Percentiles rank a stretch among this genome's conserved stretches.
Evolutionary conservation across 2,329 filamentous ascomycete genomes (phyloP).

Genomic region (Aspergillus arachidicola): DNA sequence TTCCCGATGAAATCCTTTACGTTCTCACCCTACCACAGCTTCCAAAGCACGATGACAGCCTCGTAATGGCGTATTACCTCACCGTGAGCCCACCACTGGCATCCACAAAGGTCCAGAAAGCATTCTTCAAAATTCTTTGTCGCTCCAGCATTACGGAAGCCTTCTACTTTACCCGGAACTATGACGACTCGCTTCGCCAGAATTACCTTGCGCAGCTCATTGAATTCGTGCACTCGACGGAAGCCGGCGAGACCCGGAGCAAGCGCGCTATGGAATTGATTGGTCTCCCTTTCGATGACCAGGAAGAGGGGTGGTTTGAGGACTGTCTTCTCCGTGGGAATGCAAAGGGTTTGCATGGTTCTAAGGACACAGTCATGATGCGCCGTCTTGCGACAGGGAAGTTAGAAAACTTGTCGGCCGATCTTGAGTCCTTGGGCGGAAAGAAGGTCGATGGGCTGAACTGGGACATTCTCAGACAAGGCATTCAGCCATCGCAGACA

Average conservation of each 20-base stretch:
- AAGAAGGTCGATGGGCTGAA: constrained; percentile 53
- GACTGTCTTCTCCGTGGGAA: constrained; percentile 67
- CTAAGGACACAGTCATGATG: constrained; percentile 75
- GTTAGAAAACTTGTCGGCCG: constrained; percentile 33
- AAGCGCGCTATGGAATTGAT: constrained; percentile 69
- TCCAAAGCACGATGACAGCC: constrained; percentile 60
- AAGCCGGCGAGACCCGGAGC: constrained; percentile 46
- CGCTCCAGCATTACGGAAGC: constrained; percentile 70
- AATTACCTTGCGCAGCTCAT: constrained; percentile 70
- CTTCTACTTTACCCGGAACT: constrained; percentile 70
- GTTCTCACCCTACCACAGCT: constrained; percentile 64
- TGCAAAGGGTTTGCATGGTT: constrained; percentile 64
- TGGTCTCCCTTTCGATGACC: constrained; percentile 68
- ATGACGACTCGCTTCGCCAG: constrained; percentile 63
- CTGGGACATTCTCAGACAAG: constrained; percentile 52
- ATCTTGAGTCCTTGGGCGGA: constrained; percentile 44
- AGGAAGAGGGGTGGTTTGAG: constrained; percentile 76
- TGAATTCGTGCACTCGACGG: constrained; percentile 55
- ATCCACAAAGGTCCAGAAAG: constrained; percentile 61
- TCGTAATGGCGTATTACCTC: constrained; percentile 78
- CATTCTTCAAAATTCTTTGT: constrained; percentile 71
- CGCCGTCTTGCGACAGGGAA: constrained; percentile 70
- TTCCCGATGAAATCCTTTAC: constrained; percentile 78
- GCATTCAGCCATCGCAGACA: constrained; percentile 32
- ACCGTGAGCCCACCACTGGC: constrained; percentile 73